Evolutionary conservation across 2,329 filamentous ascomycete genomes (phyloP), one percentile per base, ranked within the genome.

Genomic region (Penicillium sp.): DNA sequence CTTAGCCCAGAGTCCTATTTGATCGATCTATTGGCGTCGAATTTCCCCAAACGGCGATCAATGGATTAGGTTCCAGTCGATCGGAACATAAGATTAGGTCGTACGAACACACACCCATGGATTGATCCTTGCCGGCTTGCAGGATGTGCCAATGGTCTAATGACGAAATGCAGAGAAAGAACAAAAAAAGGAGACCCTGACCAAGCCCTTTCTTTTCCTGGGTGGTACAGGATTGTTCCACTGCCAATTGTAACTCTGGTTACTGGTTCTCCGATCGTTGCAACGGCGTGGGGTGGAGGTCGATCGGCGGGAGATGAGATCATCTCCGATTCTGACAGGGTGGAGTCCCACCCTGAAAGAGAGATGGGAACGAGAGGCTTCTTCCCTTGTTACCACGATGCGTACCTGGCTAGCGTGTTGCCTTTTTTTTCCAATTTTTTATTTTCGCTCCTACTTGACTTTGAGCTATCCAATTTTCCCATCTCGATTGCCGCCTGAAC

Each of bases 171-270:
- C n/a, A 10, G 25, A n/a, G 19, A 43, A 43, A 43, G 22, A 40
- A 14, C 5, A 14, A n/a, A 22, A 7, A 37, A 16, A 22, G 13
- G 48, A 6, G 48, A 52, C 43, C 13, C 25, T 28, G 43, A 46
- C 43, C 28, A 46, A 42, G 26, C 8, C 13, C 42, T 45, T 26
- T 11, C 8, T 14, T 25, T 8, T 25, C 28, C 16, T 37, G 42
- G 19, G 64, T 64, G 45, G 59, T 62, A 66, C 35, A 37, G 35
- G 13, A 66, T 64, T 62, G 61, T 64, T 66, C 61, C 56, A 46
- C 6, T 37, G 13, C 7, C 25, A 6, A 13, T 6, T 33, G 30
- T 33, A 33, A 33, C 30, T 33, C 30, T 4, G 10, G 30, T 33
- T 1, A n/a, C 19, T 25, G 13, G 16, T 26, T 11, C 19, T 51